A percentile compares a stretch with the other conserved stretches of the same genome.
Evolutionary conservation across 1,139 yeast species (phyloP).

Genomic region (Nakaseomyces sp.): DNA sequence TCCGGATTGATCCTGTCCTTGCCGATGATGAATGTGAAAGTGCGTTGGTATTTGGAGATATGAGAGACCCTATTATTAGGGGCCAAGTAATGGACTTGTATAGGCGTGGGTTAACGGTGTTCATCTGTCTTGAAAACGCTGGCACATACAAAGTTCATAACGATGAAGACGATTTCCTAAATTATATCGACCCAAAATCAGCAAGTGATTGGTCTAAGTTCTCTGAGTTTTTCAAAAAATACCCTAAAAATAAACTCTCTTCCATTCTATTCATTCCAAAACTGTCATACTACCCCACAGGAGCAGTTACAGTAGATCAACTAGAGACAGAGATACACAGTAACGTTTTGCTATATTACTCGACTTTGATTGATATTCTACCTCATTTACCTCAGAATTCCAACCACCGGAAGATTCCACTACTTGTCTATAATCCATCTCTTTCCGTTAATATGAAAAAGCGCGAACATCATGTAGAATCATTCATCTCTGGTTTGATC

Average conservation of each 20-base stretch:
- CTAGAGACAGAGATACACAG: constrained; percentile 22
- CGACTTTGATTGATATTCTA: constrained; percentile 18
- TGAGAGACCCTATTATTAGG: constrained; percentile 31
- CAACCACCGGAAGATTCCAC: constrained; percentile 13
- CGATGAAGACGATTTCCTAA: constrained; percentile 28
- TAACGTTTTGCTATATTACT: constrained; percentile 20
- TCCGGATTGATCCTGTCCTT: constrained; percentile 13
- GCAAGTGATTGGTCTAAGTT: constrained; percentile 19
- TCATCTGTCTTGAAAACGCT: constrained; percentile 27
- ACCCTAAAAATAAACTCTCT: constrained; percentile 14
- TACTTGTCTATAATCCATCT: constrained; percentile 27
- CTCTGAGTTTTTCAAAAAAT: constrained; percentile 12
- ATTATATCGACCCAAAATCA: constrained; percentile 23
- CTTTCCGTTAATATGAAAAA: constrained; percentile 21
- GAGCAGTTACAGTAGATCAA: constrained; percentile 18
- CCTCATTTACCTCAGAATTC: constrained; percentile 16
- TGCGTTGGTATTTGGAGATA: constrained; percentile 28
- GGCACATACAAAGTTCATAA: constrained; percentile 18
- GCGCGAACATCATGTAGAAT: constrained; percentile 25
- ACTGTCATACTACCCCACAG: constrained; percentile 27
- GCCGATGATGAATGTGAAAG: constrained; percentile 17
- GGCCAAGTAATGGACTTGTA: constrained; percentile 31
- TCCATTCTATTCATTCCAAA: constrained; percentile 30
- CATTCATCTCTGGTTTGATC: constrained; percentile 24
- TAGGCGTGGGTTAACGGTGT: constrained; percentile 28